Conservation (phyloP, 371 early-diverging fungal genomes). For the Mortierella sp. region DNA sequence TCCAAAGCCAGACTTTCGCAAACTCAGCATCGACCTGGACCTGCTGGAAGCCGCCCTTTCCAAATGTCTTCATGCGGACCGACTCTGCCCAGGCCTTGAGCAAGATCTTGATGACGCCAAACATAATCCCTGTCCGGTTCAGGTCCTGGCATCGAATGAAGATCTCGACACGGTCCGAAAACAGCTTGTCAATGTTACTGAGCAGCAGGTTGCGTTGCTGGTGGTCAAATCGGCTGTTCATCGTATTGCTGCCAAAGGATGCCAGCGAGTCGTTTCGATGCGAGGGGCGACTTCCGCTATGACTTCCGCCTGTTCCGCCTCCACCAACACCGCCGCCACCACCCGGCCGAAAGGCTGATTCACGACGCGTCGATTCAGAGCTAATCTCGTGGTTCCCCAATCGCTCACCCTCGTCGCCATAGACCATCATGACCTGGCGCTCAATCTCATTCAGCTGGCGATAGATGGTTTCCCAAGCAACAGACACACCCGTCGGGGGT, state of each 20-base stretch:
- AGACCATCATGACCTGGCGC: constrained; percentile 38
- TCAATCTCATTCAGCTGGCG: constrained; percentile 46
- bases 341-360: constrained; percentile 26
- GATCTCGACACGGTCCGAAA: constrained; percentile 76
- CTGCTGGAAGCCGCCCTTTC: constrained; percentile 66
- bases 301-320: constrained; percentile 27
- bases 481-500: constrained; percentile 40
- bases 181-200: constrained; percentile 77
- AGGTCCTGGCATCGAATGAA: constrained; percentile 71
- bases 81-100: constrained; percentile 75
- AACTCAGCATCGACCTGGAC: constrained; percentile 74
- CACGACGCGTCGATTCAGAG: constrained; percentile 52
- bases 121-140: constrained; percentile 64
- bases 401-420: constrained; percentile 52
- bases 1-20: constrained; percentile 63
- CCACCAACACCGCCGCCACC: background rate
- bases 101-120: constrained; percentile 67
- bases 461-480: constrained; percentile 42
- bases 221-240: constrained; percentile 44
- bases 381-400: constrained; percentile 39
- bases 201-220: constrained; percentile 61
- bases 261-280: constrained; percentile 46
- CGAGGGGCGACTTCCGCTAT: constrained; percentile 19
- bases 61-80: constrained; percentile 63
- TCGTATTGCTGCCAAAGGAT: constrained; percentile 53